These are phyloP conservation scores for Aspergillus affinis DNA, from an alignment of 495 filamentous ascomycete genomes.

Conservation along the genomic window DNA sequence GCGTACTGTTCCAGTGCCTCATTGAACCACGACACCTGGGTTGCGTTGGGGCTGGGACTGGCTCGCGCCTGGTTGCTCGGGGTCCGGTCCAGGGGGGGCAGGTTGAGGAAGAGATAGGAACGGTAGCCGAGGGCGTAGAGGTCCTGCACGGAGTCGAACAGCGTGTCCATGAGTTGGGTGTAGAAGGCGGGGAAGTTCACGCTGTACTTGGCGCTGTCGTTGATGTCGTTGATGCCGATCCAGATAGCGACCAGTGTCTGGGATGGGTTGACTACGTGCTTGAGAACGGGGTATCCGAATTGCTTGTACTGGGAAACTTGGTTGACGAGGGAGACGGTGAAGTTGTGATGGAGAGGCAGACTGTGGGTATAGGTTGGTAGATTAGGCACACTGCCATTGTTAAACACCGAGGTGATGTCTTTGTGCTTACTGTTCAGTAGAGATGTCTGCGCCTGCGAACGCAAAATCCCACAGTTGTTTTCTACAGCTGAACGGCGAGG, in stretches of 20 bases:
- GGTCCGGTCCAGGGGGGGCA: conserved; percentile 49
- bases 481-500: conserved; percentile 36
- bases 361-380: conserved; percentile 13
- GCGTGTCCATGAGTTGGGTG: conserved; percentile 31
- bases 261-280: conserved; percentile 18
- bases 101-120: conserved; percentile 50
- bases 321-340: conserved; percentile 44
- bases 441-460: conserved; percentile 53
- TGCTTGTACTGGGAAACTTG: conserved; percentile 38
- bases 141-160: conserved; percentile 39
- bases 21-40: conserved; percentile 45
- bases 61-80: conserved; percentile 34
- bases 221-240: conserved; percentile 48
- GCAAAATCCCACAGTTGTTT: conserved; percentile 57
- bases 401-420: not conserved
- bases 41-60: conserved; percentile 44
- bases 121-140: conserved; percentile 45
- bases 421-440: conserved; percentile 32
- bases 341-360: conserved; percentile 50
- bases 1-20: conserved; percentile 31
- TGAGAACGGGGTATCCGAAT: conserved; percentile 33
- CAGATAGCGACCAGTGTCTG: conserved; percentile 42
- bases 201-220: conserved; percentile 38
- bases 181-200: conserved; percentile 42
- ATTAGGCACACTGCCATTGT: not conserved